These are phyloP conservation scores for Wallacemonas sp. DNA, from an alignment of 208 protist species.

Conservation along the genomic window DNA sequence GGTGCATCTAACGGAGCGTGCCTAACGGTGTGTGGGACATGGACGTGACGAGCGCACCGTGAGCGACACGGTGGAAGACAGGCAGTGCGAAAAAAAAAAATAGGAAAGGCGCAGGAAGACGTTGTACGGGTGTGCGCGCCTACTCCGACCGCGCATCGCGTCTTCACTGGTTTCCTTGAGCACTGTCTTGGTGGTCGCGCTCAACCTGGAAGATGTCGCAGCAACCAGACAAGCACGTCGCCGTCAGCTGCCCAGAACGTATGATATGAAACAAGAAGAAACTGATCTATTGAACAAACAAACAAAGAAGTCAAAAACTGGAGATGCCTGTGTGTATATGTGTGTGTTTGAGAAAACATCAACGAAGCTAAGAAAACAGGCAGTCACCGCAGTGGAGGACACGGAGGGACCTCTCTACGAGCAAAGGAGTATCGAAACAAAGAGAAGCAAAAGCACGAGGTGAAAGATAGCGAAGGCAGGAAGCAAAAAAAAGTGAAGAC, in stretches of 20 bases:
- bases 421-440: not conserved
- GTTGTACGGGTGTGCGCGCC: too few relatives aligned
- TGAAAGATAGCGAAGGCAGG: not conserved
- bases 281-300: not conserved
- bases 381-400: not conserved
- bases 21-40: not conserved
- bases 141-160: too few relatives aligned
- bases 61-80: not conserved
- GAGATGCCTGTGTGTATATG: too few relatives aligned
- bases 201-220: not conserved
- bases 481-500: not conserved
- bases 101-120: not conserved
- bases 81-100: not conserved
- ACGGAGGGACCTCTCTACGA: not conserved
- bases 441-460: slow-evolving; percentile 6
- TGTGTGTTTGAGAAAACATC: not conserved
- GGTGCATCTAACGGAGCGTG: too few relatives aligned
- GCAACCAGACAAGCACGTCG: slow-evolving; percentile 1
- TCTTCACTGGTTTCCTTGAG: too few relatives aligned
- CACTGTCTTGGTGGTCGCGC: too few relatives aligned
- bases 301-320: slow-evolving; percentile 10
- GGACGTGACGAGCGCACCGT: not conserved
- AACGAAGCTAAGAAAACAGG: not conserved
- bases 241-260: not conserved
- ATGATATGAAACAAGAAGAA: not conserved